These are phyloP conservation scores for Clarireedia monteithiana DNA, from an alignment of 2,329 filamentous ascomycete species.

Conservation along the genomic window DNA sequence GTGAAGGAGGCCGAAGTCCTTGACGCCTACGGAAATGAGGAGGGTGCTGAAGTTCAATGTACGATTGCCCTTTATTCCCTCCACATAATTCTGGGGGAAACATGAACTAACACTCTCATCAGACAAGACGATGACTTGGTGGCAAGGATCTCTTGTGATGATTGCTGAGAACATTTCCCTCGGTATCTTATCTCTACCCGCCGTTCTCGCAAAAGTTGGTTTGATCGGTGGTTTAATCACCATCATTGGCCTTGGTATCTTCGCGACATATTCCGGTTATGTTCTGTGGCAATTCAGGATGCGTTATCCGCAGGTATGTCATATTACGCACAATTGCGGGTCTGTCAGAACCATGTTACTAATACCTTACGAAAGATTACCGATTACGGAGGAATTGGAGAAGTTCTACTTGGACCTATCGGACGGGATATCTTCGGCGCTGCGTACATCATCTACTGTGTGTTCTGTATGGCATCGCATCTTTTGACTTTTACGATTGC, in stretches of 20 bases:
- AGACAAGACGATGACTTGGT: slow-evolving; percentile 12
- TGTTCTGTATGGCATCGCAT: slow-evolving; percentile 55
- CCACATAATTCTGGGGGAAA: not conserved
- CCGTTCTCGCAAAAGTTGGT: slow-evolving; percentile 8
- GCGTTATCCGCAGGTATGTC: slow-evolving; percentile 38
- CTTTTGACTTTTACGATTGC: slow-evolving; percentile 51
- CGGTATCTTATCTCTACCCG: slow-evolving; percentile 12
- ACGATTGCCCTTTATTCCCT: not conserved
- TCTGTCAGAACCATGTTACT: no score
- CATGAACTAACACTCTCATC: not conserved
- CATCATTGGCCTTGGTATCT: slow-evolving; percentile 42
- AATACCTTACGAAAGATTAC: not conserved
- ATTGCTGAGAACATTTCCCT: slow-evolving; percentile 13
- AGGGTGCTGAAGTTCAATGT: slow-evolving; percentile 16
- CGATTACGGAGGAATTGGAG: slow-evolving; percentile 50
- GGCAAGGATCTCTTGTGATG: slow-evolving; percentile 8
- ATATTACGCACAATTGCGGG: no score
- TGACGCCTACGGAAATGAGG: slow-evolving; percentile 14
- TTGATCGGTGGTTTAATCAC: slow-evolving; percentile 34
- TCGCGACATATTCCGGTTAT: slow-evolving; percentile 54
- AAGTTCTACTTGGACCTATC: slow-evolving; percentile 39
- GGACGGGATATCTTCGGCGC: slow-evolving; percentile 41
- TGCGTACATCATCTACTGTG: slow-evolving; percentile 44
- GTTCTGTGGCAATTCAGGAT: slow-evolving; percentile 53
- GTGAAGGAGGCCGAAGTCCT: slow-evolving; percentile 13